These are phyloP conservation scores for Saccharomycopsis fibuligera DNA, from an alignment of 805 yeast genomes.

Conservation along the genomic window DNA sequence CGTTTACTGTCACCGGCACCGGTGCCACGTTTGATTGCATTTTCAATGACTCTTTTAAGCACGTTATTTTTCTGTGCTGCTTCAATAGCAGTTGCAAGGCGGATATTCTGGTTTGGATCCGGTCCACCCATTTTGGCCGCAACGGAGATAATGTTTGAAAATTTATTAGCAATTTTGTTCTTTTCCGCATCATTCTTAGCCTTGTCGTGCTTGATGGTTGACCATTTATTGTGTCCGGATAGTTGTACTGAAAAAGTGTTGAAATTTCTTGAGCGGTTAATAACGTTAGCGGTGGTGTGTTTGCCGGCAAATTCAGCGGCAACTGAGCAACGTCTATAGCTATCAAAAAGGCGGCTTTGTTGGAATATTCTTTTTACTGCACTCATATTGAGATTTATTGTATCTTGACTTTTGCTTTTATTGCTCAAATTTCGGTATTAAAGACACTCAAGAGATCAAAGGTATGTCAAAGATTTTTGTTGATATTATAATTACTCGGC, in stretches of 20 bases:
- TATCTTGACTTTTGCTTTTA: no score
- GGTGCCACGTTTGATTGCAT: conserved; percentile 78
- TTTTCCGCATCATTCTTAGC: conserved; percentile 84
- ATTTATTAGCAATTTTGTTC: conserved; percentile 60
- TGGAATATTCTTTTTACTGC: no score
- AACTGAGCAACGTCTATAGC: no score
- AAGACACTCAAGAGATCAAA: no score
- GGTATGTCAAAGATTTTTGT: no score
- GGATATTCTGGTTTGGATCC: conserved; percentile 55
- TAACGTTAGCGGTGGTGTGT: no score
- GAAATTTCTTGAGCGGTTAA: neutral
- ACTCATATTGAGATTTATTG: no score
- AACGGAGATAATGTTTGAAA: conserved; percentile 67
- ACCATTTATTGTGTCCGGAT: conserved; percentile 95
- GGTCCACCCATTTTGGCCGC: conserved; percentile 70
- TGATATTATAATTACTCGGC: no score
- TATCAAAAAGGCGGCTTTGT: no score
- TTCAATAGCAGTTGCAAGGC: conserved; percentile 67
- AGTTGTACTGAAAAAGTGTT: neutral
- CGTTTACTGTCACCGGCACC: conserved; percentile 50
- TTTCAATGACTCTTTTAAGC: conserved; percentile 78
- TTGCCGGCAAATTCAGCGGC: no score
- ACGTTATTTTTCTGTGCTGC: conserved; percentile 71
- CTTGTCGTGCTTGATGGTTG: conserved; percentile 87
- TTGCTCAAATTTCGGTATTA: no score